Evolutionary conservation across 1,139 yeast genomes (phyloP), one percentile per base, ranked within the genome.

Genomic region (Debaryomycetaceae sp.): DNA sequence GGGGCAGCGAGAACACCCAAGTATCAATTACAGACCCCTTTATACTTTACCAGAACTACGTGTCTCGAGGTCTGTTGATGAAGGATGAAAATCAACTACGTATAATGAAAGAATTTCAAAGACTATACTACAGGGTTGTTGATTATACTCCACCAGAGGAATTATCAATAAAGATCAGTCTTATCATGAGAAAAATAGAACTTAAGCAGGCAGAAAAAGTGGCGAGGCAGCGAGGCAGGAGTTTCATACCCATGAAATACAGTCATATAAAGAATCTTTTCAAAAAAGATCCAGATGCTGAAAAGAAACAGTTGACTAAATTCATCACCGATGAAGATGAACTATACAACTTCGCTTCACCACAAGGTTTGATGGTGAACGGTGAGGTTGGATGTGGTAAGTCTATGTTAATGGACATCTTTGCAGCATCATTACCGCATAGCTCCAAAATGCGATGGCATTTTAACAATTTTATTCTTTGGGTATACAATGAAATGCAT

Each of bases 361-460:
- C 90, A 0, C 83, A 78, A 47, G 90, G 91, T 0, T 62, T 84
- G 5, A 57, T 84, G 41, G 62, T 84, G 6, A 83, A 84, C 56
- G 91, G 91, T 2, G 89, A 82, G 49, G 90, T 84, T 3, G 90
- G 90, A 0, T 81, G 87, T 56, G 91, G 91, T 2, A 84, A 84
- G 55, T 81, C 88, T 1, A 80, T 84, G 84, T 60, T 84, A 41
- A 79, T 84, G 81, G 90, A 84, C 53, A 76, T 84, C 22, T 84
- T 84, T 66, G 89, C 89, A 1, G 69, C 72, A 38, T 73, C 84
- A 1, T 63, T 84, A 34, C 91, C 90, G 0, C 80, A 81, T 50
- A 67, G 70, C 23, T 76, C 84, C 2, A 85, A 85, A 56, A 76
- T 80, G 68, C 68, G 91, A 47, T 81, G 88, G 83, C 91, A 84